phyloP scores from a whole-genome alignment of 805 yeast species.

The Wickerhamiella galacta region DNA sequence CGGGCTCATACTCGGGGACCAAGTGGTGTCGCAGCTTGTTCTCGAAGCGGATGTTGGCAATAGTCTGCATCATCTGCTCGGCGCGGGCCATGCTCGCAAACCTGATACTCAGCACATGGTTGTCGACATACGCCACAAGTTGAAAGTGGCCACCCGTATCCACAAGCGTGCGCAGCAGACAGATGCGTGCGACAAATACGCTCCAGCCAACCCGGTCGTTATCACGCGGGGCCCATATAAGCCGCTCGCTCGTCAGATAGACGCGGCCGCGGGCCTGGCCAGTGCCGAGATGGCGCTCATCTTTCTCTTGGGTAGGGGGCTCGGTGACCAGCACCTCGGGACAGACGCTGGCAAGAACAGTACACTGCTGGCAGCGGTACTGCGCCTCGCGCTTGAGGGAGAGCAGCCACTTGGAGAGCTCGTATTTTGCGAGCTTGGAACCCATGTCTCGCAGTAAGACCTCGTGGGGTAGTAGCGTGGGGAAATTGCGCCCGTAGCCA shows the following conservation, averaged over 20 bases:
- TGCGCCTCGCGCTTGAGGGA: neutral
- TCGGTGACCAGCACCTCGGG: too few relatives aligned
- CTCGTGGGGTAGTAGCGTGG: conserved; percentile 4
- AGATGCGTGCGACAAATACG: conserved; percentile 9
- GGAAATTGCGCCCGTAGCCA: neutral
- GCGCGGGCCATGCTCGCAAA: conserved; percentile 16
- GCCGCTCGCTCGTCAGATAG: conserved; percentile 16
- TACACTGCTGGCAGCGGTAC: conserved; percentile 2
- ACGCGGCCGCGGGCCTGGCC: conserved; percentile 10
- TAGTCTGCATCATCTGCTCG: conserved; percentile 15
- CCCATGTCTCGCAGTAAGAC: conserved; percentile 3
- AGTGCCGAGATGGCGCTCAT: conserved; percentile 6
- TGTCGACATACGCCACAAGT: conserved; percentile 12
- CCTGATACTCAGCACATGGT: conserved; percentile 16
- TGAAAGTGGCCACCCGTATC: conserved; percentile 5
- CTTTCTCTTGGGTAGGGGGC: neutral
- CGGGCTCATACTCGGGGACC: conserved; percentile 17
- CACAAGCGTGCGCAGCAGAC: conserved; percentile 9
- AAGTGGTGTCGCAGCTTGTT: conserved; percentile 18
- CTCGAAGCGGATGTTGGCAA: conserved; percentile 20
- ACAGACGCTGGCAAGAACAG: neutral
- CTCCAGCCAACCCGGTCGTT: conserved; percentile 8
- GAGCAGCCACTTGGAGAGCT: conserved; percentile 1
- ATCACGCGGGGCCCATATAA: conserved; percentile 14
- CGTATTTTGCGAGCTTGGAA: conserved; percentile 1